These are phyloP conservation scores for Ramaria sp. DNA, from an alignment of 768 basidiomycete species.

Conservation along the genomic window DNA sequence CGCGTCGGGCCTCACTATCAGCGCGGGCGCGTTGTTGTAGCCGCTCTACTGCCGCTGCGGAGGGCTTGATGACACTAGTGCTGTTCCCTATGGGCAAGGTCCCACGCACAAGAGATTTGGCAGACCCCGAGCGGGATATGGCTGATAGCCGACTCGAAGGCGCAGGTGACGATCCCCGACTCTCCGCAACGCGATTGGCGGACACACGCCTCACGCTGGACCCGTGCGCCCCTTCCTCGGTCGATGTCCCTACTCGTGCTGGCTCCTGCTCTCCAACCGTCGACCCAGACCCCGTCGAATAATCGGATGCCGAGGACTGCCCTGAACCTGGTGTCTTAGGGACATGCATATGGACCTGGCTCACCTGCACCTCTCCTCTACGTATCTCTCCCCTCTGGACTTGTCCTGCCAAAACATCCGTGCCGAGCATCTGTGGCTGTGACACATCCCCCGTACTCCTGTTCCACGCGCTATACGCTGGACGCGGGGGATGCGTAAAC, in stretches of 20 bases:
- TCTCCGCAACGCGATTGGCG: background rate
- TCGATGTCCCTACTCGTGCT: background rate
- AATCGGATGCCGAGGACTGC: background rate
- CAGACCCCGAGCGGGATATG: background rate
- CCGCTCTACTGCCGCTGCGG: background rate
- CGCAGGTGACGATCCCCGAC: background rate
- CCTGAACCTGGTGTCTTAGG: background rate
- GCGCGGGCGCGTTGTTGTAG: background rate
- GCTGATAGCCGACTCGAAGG: background rate
- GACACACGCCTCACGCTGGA: background rate
- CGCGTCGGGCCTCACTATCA: background rate
- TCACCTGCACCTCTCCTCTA: background rate
- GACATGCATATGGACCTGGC: background rate
- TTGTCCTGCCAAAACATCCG: background rate
- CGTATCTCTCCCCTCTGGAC: background rate
- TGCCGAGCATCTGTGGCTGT: no score
- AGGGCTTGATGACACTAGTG: background rate
- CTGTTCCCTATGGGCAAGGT: background rate
- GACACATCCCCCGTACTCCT: no score
- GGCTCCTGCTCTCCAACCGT: no score
- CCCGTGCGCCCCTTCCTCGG: background rate
- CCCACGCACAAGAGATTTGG: background rate
- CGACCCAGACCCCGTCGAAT: background rate
- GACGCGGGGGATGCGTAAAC: no score
- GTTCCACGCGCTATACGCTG: no score